Conservation (phyloP, 1,284 basidiomycete genomes). For the Ganoderma multipileum region DNA sequence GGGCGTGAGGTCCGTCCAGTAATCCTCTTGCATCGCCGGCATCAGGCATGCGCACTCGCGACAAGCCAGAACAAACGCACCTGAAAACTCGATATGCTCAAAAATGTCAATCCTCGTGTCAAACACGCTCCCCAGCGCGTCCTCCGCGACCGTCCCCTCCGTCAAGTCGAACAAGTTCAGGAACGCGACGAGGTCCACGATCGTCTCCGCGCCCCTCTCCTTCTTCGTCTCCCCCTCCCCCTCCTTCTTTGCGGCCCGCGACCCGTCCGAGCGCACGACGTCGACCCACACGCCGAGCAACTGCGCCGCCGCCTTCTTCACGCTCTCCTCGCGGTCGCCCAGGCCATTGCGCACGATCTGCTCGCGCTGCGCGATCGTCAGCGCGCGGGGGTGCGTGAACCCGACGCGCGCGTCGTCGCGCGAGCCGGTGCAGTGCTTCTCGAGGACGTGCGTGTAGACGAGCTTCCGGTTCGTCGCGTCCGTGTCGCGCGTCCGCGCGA, state of each 20-base stretch:
- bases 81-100: constrained; percentile 75
- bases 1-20: constrained; percentile 81
- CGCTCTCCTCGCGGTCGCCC: constrained; percentile 87
- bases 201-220: constrained; percentile 28
- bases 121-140: constrained; percentile 72
- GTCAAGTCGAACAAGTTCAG: constrained; percentile 69
- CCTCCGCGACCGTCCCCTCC: constrained; percentile 67
- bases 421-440: constrained; percentile 36
- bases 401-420: constrained; percentile 46
- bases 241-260: constrained; percentile 57
- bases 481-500: constrained; percentile 86
- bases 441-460: constrained; percentile 78
- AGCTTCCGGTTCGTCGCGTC: constrained; percentile 86
- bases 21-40: constrained; percentile 53
- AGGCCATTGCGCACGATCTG: constrained; percentile 83
- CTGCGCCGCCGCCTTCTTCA: constrained; percentile 81
- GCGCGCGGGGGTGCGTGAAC: constrained; percentile 69
- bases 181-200: constrained; percentile 58
- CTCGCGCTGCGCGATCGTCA: constrained; percentile 82
- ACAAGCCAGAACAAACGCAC: constrained; percentile 47
- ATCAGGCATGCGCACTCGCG: too few species aligned
- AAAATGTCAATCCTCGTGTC: constrained; percentile 65
- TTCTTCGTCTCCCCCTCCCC: constrained; percentile 37
- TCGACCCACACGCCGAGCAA: constrained; percentile 85
- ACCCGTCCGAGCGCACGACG: constrained; percentile 41